Evolutionary conservation across 2,329 filamentous ascomycete species (phyloP), one percentile per base, ranked within the genome.

Genomic region (Cadophora sp.): DNA sequence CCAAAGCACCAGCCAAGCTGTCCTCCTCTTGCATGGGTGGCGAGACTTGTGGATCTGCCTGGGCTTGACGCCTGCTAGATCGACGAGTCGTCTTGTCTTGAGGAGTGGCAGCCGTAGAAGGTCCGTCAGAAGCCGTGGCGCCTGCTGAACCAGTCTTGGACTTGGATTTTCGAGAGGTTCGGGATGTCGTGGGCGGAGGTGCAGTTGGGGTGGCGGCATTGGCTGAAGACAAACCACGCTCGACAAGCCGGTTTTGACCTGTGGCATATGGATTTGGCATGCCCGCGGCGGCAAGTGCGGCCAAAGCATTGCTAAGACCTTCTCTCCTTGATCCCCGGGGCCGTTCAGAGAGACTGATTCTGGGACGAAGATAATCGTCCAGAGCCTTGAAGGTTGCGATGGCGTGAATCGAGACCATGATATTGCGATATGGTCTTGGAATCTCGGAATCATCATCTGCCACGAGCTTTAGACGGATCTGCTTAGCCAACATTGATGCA

Each of bases 371-470:
- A 78, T 98, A 99, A 77, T 99, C 96, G 76, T 98, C 96, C 27
- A 99, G 82, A 0, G 95, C 92, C 78, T 97, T 98, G 83, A 99
- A 98, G 0, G 94, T 98, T 2, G 96, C 95, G 75, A 99, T 98
- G 18, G 96, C 96, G 78, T 99, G 96, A 66, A 99, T 99, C 0
- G 94, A 97, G 0, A 99, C 96, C 91, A 97, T 97, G 70, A 99
- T 96, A 72, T 95, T 97, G 24, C 92, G 88, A 77, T 97, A 98
- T 0, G 91, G 85, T 43, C 89, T 86, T 20, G 96, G 96, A 67
- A 99, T 96, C 59, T 96, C 92, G 0, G 94, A 95, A 56, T 94
- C 91, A 1, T 96, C 94, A 72, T 97, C 94, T 1, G 96, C 95
- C 45, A 94, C 87, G 41, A 99, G 84, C 73, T 93, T 94, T 53